phyloP scores from a whole-genome alignment of 2,329 filamentous ascomycete species.

The Thelonectria olida region DNA sequence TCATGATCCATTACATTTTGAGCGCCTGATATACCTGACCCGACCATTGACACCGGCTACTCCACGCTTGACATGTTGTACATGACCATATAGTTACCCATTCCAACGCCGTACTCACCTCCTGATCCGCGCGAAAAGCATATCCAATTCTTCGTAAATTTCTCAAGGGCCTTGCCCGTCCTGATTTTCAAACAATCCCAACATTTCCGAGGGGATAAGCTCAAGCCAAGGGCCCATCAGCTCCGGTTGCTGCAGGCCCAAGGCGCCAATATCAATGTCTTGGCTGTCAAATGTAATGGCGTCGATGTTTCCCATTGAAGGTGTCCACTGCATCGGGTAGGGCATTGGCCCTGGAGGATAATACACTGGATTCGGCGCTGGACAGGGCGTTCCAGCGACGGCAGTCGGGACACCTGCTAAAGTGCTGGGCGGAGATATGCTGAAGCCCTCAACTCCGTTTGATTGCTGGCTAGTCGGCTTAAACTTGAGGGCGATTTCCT shows the following conservation, averaged over 20 bases:
- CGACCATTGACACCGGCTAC: neutral
- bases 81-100: conserved; percentile 1
- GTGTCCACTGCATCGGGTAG: conserved; percentile 44
- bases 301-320: conserved; percentile 49
- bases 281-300: conserved; percentile 79
- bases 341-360: conserved; percentile 41
- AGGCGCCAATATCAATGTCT: conserved; percentile 76
- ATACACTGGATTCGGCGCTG: conserved; percentile 36
- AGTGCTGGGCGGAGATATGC: conserved; percentile 53
- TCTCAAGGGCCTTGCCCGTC: conserved; percentile 33
- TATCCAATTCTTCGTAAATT: neutral
- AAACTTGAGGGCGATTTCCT: conserved; percentile 46
- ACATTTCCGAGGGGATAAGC: conserved; percentile 73
- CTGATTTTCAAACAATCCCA: conserved; percentile 62
- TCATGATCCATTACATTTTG: conserved; percentile 5
- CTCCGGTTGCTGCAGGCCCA: conserved; percentile 67
- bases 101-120: conserved; percentile 12
- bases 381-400: conserved; percentile 26
- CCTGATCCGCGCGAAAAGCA: conserved; percentile 5
- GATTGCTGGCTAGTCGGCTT: conserved; percentile 54
- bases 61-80: neutral
- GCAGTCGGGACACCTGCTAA: conserved; percentile 40
- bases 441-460: conserved; percentile 54
- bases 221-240: conserved; percentile 78
- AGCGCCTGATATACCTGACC: conserved; percentile 5